Evolutionary conservation across 2,329 filamentous ascomycete species (phyloP).

Genomic region (Neopestalotiopsis rosae): DNA sequence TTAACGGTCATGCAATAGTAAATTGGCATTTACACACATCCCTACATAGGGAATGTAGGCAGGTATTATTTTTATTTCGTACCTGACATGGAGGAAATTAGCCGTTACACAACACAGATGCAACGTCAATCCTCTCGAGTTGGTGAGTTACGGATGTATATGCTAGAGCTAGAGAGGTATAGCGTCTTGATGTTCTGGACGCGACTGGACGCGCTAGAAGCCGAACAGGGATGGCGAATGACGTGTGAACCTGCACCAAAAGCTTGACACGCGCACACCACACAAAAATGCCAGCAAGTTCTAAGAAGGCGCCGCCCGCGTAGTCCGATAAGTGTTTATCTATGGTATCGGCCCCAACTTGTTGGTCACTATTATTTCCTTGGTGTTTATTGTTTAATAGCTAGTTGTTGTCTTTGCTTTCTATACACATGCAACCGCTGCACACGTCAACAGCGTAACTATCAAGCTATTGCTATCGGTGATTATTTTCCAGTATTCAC

Average conservation of each 20-base stretch:
- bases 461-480: background rate
- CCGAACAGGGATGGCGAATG: constrained; percentile 6
- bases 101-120: no score
- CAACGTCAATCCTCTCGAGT: no score
- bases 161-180: background rate
- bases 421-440: background rate
- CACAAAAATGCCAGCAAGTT: background rate
- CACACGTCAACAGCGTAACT: background rate
- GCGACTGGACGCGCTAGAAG: constrained; percentile 8
- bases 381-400: constrained; percentile 3
- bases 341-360: background rate
- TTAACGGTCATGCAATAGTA: no score
- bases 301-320: background rate
- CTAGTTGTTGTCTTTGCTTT: background rate
- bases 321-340: constrained; percentile 9
- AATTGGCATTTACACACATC: no score
- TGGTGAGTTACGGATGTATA: background rate
- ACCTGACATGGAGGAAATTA: no score
- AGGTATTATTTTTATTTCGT: no score
- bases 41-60: no score
- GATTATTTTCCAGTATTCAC: background rate
- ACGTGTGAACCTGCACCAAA: constrained; percentile 10
- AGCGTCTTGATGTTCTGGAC: background rate
- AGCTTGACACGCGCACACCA: constrained; percentile 15
- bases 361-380: background rate